Percentiles rank a stretch among this genome's conserved stretches.
Conservation (phyloP, 2,329 filamentous ascomycete species). For the Stagonosporopsis vannaccii region DNA sequence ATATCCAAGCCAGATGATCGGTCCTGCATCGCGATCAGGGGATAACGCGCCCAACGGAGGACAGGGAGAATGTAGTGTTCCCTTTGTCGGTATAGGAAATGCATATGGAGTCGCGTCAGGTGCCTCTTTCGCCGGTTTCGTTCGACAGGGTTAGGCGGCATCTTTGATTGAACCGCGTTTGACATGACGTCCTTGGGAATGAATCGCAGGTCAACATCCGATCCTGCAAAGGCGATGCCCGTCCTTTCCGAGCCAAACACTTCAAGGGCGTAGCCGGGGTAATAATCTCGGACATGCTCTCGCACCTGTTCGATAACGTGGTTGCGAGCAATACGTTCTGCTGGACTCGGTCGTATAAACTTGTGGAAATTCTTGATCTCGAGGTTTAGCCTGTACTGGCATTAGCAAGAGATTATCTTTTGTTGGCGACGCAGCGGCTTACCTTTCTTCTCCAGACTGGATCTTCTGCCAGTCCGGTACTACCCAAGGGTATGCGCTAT, state of each 20-base stretch:
- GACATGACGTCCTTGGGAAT: conserved; percentile 20
- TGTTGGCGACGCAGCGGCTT: neutral
- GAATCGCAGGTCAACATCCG: conserved; percentile 62
- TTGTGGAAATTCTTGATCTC: conserved; percentile 41
- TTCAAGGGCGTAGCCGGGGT: conserved; percentile 46
- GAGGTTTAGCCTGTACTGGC: conserved; percentile 25
- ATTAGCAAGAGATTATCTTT: neutral
- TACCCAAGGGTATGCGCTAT: conserved; percentile 31
- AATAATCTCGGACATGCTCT: conserved; percentile 19
- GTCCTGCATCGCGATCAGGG: conserved; percentile 56
- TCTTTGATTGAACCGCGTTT: conserved; percentile 11
- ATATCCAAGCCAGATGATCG: conserved; percentile 57
- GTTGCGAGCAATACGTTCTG: conserved; percentile 52
- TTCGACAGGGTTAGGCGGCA: conserved; percentile 25
- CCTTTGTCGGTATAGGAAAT: neutral
- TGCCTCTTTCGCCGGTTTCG: conserved; percentile 8
- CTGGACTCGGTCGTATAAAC: conserved; percentile 47
- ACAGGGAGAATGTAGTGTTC: conserved; percentile 22
- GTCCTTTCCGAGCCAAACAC: conserved; percentile 63
- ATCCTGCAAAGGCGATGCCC: conserved; percentile 60
- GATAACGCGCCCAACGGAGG: conserved; percentile 45
- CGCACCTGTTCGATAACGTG: conserved; percentile 44
- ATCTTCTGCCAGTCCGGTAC: neutral
- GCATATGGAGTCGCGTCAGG: conserved; percentile 17
- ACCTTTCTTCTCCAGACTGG: conserved; percentile 21